Conservation (phyloP, 2,329 filamentous ascomycete species). For the Teratosphaeriaceae sp. region DNA sequence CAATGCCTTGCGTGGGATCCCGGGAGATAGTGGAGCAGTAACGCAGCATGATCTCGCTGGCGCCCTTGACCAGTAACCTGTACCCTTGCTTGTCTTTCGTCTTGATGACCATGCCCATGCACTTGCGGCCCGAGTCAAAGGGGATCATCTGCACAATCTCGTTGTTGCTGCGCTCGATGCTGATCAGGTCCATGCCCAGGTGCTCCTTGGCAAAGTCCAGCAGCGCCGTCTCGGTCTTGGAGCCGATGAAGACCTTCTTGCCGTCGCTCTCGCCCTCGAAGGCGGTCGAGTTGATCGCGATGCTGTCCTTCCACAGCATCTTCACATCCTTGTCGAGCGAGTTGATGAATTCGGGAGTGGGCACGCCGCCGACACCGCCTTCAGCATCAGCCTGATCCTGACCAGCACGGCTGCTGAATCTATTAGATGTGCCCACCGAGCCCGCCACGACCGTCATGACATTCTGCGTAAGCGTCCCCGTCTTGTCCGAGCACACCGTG, state of each 20-base stretch:
- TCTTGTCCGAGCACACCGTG: constrained; percentile 99
- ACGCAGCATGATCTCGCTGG: constrained; percentile 44
- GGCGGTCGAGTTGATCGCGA: constrained; percentile 62
- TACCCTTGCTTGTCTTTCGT: constrained; percentile 47
- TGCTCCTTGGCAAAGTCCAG: constrained; percentile 61
- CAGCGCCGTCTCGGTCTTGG: constrained; percentile 71
- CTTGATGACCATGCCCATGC: constrained; percentile 60
- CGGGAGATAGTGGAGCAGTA: constrained; percentile 48
- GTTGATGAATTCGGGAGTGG: constrained; percentile 48
- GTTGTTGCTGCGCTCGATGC: constrained; percentile 56
- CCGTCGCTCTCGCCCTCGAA: constrained; percentile 61
- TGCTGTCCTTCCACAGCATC: constrained; percentile 54
- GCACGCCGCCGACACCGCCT: constrained; percentile 40
- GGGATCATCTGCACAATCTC: constrained; percentile 51
- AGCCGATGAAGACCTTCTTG: constrained; percentile 58
- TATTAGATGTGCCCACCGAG: constrained; percentile 54
- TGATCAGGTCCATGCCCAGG: constrained; percentile 57
- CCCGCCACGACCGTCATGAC: constrained; percentile 88
- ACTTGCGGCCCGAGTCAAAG: constrained; percentile 62
- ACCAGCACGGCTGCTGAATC: constrained; percentile 44
- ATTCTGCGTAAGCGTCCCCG: constrained; percentile 94
- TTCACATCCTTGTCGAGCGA: constrained; percentile 50
- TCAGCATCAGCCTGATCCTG: constrained; percentile 28
- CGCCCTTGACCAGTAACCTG: constrained; percentile 49
- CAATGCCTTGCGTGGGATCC: constrained; percentile 54